phyloP scores from a whole-genome alignment of 441 rosid genomes.

The Geranium incanum region DNA sequence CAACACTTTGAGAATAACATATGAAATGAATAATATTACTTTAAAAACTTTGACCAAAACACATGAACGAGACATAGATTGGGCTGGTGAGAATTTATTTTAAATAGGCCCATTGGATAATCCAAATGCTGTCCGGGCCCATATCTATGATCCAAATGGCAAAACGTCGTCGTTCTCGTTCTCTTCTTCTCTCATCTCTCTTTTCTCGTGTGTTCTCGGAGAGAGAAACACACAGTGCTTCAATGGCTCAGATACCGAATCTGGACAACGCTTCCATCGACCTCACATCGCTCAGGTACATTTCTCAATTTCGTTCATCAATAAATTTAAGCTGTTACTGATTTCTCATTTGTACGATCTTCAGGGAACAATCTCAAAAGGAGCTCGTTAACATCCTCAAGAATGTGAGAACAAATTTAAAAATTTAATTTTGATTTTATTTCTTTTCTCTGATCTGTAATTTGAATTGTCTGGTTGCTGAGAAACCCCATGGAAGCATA shows the following conservation, averaged over 20 bases:
- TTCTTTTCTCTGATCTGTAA: not conserved
- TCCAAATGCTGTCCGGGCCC: not conserved
- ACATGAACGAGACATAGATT: not conserved
- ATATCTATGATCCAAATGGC: not conserved
- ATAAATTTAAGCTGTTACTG: not conserved
- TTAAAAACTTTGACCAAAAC: no score
- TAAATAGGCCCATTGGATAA: not conserved
- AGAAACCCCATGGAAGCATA: not conserved
- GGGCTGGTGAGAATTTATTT: not conserved
- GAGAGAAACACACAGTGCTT: not conserved
- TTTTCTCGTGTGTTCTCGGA: not conserved
- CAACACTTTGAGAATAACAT: no score
- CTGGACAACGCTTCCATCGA: conserved; percentile 3
- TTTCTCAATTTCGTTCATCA: not conserved
- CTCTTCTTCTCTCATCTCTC: not conserved
- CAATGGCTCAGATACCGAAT: conserved; percentile 9
- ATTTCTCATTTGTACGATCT: not conserved
- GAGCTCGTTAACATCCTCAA: conserved; percentile 10
- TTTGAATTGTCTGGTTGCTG: not conserved
- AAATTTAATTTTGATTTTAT: not conserved
- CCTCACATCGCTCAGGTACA: conserved; percentile 9
- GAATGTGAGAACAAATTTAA: not conserved
- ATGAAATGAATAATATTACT: no score
- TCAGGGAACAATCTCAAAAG: conserved; percentile 7
- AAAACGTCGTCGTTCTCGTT: not conserved